phyloP scores from a whole-genome alignment of 768 basidiomycete species.

The Sutorius australiensis region DNA sequence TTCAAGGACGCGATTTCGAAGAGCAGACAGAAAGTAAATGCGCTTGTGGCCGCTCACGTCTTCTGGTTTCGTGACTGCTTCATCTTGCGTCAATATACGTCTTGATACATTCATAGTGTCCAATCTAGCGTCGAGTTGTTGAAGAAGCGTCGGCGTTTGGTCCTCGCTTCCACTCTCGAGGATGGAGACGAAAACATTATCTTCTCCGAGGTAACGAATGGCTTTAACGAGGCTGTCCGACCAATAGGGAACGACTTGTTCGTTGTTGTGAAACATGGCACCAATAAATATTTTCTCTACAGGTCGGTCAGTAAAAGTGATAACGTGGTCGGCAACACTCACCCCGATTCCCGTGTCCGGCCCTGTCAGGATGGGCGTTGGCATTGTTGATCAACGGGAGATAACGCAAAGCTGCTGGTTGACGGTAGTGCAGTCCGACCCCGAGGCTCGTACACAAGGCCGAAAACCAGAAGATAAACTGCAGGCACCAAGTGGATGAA shows the following conservation, averaged over 20 bases:
- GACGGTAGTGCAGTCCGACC: slow-evolving; percentile 2
- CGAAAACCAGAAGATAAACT: slow-evolving; percentile 6
- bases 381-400: slow-evolving; percentile 13
- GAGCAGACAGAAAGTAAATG: slow-evolving; percentile 15
- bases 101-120: slow-evolving; percentile 11
- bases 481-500: neutral
- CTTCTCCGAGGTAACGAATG: slow-evolving; percentile 37
- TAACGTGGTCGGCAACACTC: neutral
- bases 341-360: slow-evolving; percentile 18
- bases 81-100: slow-evolving; percentile 16
- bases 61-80: slow-evolving; percentile 8
- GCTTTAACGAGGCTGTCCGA: slow-evolving; percentile 31
- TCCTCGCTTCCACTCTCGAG: slow-evolving; percentile 36
- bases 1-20: slow-evolving; percentile 42
- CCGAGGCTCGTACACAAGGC: neutral
- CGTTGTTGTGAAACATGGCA: slow-evolving; percentile 40
- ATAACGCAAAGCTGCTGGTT: slow-evolving; percentile 11
- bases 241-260: slow-evolving; percentile 39
- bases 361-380: slow-evolving; percentile 7
- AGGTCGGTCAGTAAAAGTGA: neutral
- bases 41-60: neutral
- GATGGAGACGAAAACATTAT: slow-evolving; percentile 42
- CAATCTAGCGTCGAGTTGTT: slow-evolving; percentile 9
- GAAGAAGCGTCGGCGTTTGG: slow-evolving; percentile 9
- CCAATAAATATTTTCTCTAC: slow-evolving; percentile 19